Percentiles rank a stretch among this genome's conserved stretches.
Conservation (phyloP, 2,329 filamentous ascomycete genomes). For the Fusarium gaditjirri region DNA sequence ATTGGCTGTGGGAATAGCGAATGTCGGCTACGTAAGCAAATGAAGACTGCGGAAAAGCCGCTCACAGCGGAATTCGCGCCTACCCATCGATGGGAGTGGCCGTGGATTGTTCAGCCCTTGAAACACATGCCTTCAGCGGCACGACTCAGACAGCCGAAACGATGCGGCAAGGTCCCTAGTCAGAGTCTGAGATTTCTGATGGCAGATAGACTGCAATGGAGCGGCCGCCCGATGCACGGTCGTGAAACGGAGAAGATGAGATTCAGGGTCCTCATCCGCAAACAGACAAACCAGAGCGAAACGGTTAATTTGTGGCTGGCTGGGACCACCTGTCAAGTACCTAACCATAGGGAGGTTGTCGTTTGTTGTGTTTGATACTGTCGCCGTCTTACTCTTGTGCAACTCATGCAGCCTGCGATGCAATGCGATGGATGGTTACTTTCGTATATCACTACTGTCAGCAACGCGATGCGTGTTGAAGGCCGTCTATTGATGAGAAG, state of each 20-base stretch:
- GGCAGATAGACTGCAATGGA: slow-evolving; percentile 4
- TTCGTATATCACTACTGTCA: slow-evolving; percentile 1
- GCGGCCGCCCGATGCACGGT: slow-evolving; percentile 28
- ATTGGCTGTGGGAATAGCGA: slow-evolving; percentile 9
- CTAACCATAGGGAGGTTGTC: background rate
- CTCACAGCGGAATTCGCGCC: slow-evolving; percentile 37
- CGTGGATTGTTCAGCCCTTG: background rate
- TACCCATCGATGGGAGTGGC: slow-evolving; percentile 26
- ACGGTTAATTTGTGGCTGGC: slow-evolving; percentile 24
- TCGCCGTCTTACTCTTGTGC: slow-evolving; percentile 23
- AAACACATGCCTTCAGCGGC: slow-evolving; percentile 21
- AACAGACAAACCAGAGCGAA: background rate
- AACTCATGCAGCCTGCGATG: background rate
- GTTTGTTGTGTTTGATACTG: background rate
- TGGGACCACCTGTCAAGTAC: background rate
- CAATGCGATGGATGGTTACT: background rate
- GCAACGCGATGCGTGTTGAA: background rate
- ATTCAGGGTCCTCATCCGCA: slow-evolving; percentile 25
- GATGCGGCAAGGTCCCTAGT: background rate
- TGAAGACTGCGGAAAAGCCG: slow-evolving; percentile 27
- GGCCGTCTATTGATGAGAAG: background rate
- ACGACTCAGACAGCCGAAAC: slow-evolving; percentile 30
- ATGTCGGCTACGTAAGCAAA: slow-evolving; percentile 24
- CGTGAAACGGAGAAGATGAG: background rate
- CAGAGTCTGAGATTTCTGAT: slow-evolving; percentile 2